Base-by-base conservation (phyloP, 2,329 filamentous ascomycete genomes). In the Fusarium verrucosum region DNA sequence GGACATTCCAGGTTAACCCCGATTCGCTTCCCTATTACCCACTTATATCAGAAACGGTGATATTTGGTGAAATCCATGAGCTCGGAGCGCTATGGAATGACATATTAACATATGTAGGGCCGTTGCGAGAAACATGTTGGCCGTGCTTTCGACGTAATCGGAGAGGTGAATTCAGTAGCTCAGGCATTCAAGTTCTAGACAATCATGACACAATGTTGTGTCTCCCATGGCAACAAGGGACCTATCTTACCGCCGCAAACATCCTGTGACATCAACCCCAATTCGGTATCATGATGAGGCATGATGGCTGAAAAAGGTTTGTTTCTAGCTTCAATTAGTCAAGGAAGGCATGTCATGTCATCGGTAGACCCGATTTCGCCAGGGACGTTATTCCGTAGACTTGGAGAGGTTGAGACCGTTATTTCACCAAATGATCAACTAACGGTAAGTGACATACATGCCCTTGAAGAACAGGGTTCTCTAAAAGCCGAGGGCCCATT, bases 141-240 rank as follows among this genome's bases (percentile, higher is more conserved):
- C 44, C 57, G 50, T 54, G 54, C 32, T 53, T 37, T 51, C 36
- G 49, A 52, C 32, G 32, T 35, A 53, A 47, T 45, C 32, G 40
- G 52, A 23, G 41, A 51, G 17, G 58, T 19, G 37, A 30, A 40
- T 8, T 38, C 13, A 25, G 30, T 62, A 66, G 49, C 43, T 43
- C 14, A 42, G 50, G 25, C 41, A 22, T 57, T 52, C 49, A 58
- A 59, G 42, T 33, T 49, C 22, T 30, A 28, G 50, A 57, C 35
- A 51, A 43, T 58, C 47, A 26, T 38, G 50, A 62, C 53, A 58
- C 51, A 53, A 50, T 56, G 60, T 46, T 33, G 25, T 51, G 58
- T 71, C 33, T 61, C 68, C 68, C 53, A 58, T 66, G 50, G 63
- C 66, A 70, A 70, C 68, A 55, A 36, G 47, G 36, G 38, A 40